These are phyloP conservation scores for Metschnikowia baotianmanensis DNA, from an alignment of 805 yeast species.

Conservation along the genomic window DNA sequence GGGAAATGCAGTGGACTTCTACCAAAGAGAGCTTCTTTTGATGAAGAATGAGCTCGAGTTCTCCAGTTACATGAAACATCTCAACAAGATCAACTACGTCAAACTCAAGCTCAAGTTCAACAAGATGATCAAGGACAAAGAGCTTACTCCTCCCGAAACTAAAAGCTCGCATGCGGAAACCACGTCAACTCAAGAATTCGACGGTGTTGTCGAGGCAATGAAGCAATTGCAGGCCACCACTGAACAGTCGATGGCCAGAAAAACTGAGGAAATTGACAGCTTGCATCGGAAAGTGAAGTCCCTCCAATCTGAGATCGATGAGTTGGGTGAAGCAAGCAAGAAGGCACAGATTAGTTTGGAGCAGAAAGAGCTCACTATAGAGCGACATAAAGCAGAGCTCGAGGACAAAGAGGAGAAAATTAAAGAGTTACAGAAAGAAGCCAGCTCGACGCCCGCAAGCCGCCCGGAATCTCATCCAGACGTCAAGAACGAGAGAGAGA, in stretches of 20 bases:
- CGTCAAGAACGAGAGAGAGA: no score
- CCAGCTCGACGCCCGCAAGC: no score
- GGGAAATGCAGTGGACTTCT: constrained; percentile 40
- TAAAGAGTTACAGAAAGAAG: not conserved
- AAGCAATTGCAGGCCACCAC: constrained; percentile 13
- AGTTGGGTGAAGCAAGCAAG: not conserved
- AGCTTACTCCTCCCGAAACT: not conserved
- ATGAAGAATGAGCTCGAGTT: constrained; percentile 62
- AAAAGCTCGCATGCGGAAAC: not conserved
- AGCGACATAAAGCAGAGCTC: constrained; percentile 16
- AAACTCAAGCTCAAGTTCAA: constrained; percentile 16
- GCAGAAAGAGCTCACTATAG: constrained; percentile 23
- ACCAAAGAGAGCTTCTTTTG: constrained; percentile 56
- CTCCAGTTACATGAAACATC: constrained; percentile 49
- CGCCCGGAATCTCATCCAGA: no score
- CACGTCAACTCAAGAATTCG: not conserved
- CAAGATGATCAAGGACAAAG: constrained; percentile 6
- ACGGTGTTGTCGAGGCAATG: constrained; percentile 6
- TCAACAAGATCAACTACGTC: constrained; percentile 23
- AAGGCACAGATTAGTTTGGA: not conserved
- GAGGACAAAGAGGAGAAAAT: constrained; percentile 10
- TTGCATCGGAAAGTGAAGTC: constrained; percentile 13
- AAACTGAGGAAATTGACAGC: constrained; percentile 11
- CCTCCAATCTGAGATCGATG: not conserved
- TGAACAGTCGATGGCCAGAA: constrained; percentile 5